Base-by-base conservation (phyloP, 2,329 filamentous ascomycete genomes). In the Alternaria gansuensis region DNA sequence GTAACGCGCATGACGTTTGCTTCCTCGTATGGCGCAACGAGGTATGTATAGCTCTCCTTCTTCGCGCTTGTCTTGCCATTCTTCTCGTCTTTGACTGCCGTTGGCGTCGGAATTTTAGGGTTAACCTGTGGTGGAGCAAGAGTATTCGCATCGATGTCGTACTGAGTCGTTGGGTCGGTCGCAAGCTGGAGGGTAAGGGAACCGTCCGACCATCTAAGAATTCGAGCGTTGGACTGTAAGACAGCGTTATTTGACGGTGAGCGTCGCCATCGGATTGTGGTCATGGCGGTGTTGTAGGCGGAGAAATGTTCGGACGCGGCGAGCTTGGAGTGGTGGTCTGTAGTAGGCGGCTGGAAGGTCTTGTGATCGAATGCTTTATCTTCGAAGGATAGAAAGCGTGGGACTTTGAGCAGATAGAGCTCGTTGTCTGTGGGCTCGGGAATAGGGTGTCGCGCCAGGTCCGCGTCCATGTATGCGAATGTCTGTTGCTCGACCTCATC, bases 171-270 rank as follows among this genome's bases (percentile, higher is more conserved):
- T 2, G 87, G 85, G 36, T 87, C 83, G 59, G 87, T 87, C 13
- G 90, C 91, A 24, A 93, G 82, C n/a, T 89, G 86, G 24, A 94
- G 81, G 10, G 90, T 93, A 14, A 91, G 80, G 4, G 89, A 92
- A 28, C 91, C 91, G 71, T 94, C 91, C 61, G 88, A 92, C 91
- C 91, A 94, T 66, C 86, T 85, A 71, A 91, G 86, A 29, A 94
- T 80, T 62, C 88, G 85, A 2, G 91, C 86, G 73, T 94, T 94
- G 71, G 90, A 93, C 72, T 90, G 86, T 11, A 93, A 81, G 61
- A 87, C 81, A 48, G 85, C 84, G 1, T 87, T 89, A 55, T 88
- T 79, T n/a, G 83, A 83, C 9, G 87, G 82, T 57, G 91, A 88
- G 69, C 84, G 86, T 53, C 89, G 87, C 78, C 88, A 91, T 60